These are phyloP conservation scores for Glycine tomentella DNA, from an alignment of 306 rosid genomes.

Conservation along the genomic window DNA sequence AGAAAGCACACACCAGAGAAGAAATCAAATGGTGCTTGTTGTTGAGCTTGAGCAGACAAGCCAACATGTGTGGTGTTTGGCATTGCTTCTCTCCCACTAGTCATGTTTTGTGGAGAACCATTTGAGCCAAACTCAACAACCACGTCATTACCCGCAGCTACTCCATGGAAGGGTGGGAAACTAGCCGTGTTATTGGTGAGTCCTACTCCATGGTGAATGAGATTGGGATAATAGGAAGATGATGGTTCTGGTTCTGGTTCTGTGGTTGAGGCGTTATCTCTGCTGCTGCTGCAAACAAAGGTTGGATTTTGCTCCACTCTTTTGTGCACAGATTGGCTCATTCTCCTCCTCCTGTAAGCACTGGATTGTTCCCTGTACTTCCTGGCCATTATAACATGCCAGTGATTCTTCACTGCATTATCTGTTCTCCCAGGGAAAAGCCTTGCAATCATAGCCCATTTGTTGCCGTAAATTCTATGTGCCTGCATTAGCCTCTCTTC, in stretches of 20 bases:
- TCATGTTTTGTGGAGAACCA: constrained; percentile 51
- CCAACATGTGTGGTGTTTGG: constrained; percentile 44
- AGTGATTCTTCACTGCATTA: constrained; percentile 95
- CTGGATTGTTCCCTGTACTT: constrained; percentile 85
- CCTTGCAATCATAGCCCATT: constrained; percentile 98
- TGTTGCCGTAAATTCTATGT: constrained; percentile 89
- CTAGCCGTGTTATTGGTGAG: constrained; percentile 15
- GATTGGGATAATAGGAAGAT: constrained; percentile 40
- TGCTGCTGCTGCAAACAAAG: constrained; percentile 33
- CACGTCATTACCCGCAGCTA: not conserved
- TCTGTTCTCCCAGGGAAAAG: constrained; percentile 96
- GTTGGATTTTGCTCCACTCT: constrained; percentile 63
- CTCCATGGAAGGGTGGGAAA: constrained; percentile 50
- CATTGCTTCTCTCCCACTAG: constrained; percentile 52
- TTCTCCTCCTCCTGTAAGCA: constrained; percentile 82
- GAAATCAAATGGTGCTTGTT: constrained; percentile 55
- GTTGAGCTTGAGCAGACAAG: constrained; percentile 50
- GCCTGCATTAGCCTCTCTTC: constrained; percentile 96
- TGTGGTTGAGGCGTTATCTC: constrained; percentile 24
- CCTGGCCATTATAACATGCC: constrained; percentile 99
- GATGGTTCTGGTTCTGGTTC: constrained; percentile 19
- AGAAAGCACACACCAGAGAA: constrained; percentile 59
- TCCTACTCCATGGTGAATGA: constrained; percentile 35
- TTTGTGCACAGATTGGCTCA: constrained; percentile 61
- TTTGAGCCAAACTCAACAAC: constrained; percentile 54